These are phyloP conservation scores for Clonostachys rosea DNA, from an alignment of 2,329 filamentous ascomycete genomes.

Conservation along the genomic window DNA sequence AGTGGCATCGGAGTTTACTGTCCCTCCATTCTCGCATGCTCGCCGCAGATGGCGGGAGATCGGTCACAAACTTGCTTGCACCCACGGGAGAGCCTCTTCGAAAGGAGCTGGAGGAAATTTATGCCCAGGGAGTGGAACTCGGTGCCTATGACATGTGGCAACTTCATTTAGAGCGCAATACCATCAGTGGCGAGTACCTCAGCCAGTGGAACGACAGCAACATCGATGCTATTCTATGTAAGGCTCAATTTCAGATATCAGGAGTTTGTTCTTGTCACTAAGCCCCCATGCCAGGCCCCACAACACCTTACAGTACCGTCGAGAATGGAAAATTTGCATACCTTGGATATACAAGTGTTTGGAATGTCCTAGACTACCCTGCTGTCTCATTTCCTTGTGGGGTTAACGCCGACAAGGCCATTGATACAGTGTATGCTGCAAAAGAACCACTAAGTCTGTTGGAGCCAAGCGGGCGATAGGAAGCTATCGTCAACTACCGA, in stretches of 20 bases:
- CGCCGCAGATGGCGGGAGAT: conserved; percentile 37
- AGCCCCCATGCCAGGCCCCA: not conserved
- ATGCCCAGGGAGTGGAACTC: conserved; percentile 27
- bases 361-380: not conserved
- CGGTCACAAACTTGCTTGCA: conserved; percentile 13
- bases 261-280: too few species aligned
- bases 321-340: conserved; percentile 30
- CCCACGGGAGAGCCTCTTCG: conserved; percentile 18
- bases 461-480: too few species aligned
- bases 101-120: conserved; percentile 6
- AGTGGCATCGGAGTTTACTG: conserved; percentile 28
- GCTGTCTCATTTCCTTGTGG: conserved; percentile 21
- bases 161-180: conserved; percentile 36
- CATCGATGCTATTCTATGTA: conserved; percentile 54
- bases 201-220: conserved; percentile 15
- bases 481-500: too few species aligned
- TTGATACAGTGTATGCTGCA: conserved; percentile 18
- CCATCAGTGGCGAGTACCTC: conserved; percentile 30
- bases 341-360: not conserved
- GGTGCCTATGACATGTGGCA: conserved; percentile 39
- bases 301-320: not conserved
- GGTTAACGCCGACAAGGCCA: conserved; percentile 23
- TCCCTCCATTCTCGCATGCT: conserved; percentile 38
- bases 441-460: too few species aligned
- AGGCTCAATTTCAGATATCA: too few species aligned